A percentile compares a stretch with the other conserved stretches of the same genome.
Evolutionary conservation across 169 alveolate species (phyloP).

Genomic region (Babesia bovis): DNA sequence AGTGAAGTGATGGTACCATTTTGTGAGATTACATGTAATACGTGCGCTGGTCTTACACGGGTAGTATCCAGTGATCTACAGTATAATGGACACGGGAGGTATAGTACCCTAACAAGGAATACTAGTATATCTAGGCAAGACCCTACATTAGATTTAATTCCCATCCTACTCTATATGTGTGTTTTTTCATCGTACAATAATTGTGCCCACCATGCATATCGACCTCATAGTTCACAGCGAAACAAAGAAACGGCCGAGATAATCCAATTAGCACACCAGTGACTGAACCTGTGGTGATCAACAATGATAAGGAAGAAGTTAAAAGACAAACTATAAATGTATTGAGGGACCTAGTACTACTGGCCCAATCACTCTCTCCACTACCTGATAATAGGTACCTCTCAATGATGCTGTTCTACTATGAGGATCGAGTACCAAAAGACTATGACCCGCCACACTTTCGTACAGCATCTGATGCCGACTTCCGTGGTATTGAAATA

Average conservation of each 20-base stretch:
- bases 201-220: background rate
- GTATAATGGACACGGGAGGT: no score
- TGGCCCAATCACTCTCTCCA: constrained; percentile 82
- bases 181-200: no score
- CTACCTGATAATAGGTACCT: constrained; percentile 77
- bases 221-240: background rate
- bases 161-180: no score
- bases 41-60: no score
- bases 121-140: no score
- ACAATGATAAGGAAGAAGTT: constrained; percentile 59
- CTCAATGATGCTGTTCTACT: constrained; percentile 79
- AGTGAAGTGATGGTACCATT: no score
- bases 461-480: constrained; percentile 71
- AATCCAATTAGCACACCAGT: background rate
- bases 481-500: constrained; percentile 51
- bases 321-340: constrained; percentile 56
- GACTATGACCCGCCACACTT: constrained; percentile 83
- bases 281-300: constrained; percentile 21
- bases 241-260: background rate
- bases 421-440: constrained; percentile 78
- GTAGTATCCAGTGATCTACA: no score
- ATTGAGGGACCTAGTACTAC: constrained; percentile 75
- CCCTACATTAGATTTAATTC: no score
- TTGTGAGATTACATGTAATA: no score
- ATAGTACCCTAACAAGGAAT: no score